These are phyloP conservation scores for Solanum hybrid DNA, from an alignment of 305 asterid genomes.

Conservation along the genomic window DNA sequence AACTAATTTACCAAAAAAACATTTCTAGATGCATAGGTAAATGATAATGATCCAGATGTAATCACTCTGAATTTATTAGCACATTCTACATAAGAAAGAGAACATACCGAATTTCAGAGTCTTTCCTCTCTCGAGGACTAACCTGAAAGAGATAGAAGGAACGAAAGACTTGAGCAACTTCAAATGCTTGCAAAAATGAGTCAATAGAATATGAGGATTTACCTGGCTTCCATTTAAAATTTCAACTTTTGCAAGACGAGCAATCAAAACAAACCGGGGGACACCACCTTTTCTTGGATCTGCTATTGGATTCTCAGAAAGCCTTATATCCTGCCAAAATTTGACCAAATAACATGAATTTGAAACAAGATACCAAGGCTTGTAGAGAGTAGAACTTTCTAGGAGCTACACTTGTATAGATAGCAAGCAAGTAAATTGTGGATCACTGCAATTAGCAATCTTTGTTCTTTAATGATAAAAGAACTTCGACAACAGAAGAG, in stretches of 20 bases:
- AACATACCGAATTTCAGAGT: conserved; percentile 88
- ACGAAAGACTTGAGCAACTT: conserved; percentile 4
- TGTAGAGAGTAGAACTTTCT: neutral
- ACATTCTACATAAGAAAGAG: conserved; percentile 2
- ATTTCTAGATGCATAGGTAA: conserved; percentile 1
- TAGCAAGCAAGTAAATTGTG: neutral
- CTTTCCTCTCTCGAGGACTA: conserved; percentile 81
- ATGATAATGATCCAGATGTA: neutral
- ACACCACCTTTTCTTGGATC: conserved; percentile 71
- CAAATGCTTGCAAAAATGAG: conserved; percentile 9
- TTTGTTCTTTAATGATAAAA: neutral
- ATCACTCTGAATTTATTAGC: neutral
- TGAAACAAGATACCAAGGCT: neutral
- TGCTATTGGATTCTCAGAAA: conserved; percentile 77
- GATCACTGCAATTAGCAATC: neutral
- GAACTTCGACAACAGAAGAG: neutral
- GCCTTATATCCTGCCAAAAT: conserved; percentile 63
- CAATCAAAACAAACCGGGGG: conserved; percentile 76
- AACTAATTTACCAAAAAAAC: neutral
- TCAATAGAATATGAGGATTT: conserved; percentile 7
- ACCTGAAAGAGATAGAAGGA: conserved; percentile 37
- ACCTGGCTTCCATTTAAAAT: conserved; percentile 91
- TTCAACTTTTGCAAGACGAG: conserved; percentile 64
- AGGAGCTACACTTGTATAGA: neutral
- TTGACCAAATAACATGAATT: conserved; percentile 1